Percentiles rank a stretch among this genome's conserved stretches.
phyloP scores from a whole-genome alignment of 768 basidiomycete genomes.

The Cystofilobasidium ferigula region DNA sequence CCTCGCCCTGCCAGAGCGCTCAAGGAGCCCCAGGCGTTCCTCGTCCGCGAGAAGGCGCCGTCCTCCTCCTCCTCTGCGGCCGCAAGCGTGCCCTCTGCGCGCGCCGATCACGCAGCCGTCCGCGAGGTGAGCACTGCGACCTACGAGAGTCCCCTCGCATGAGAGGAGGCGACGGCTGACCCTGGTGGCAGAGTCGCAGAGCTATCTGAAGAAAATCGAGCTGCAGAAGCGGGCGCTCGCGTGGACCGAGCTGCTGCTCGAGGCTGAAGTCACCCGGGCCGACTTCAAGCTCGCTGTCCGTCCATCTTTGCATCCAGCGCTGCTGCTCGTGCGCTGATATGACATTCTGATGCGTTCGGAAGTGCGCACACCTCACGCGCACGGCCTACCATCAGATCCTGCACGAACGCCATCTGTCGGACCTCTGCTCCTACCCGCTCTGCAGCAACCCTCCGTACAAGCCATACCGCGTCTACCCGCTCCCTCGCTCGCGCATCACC shows the following conservation, averaged over 20 bases:
- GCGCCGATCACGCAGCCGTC: constrained; percentile 1
- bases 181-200: neutral
- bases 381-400: constrained; percentile 18
- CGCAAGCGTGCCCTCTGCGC: neutral
- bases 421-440: constrained; percentile 15
- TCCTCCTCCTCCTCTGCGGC: neutral
- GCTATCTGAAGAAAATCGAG: constrained; percentile 5
- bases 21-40: constrained; percentile 7
- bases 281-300: constrained; percentile 19
- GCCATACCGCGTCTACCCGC: constrained; percentile 11
- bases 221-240: constrained; percentile 10
- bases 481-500: constrained; percentile 13
- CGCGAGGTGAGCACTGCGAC: neutral
- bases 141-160: neutral
- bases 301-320: neutral
- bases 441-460: constrained; percentile 7
- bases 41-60: neutral
- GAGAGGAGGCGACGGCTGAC: neutral
- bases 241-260: constrained; percentile 16
- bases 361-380: constrained; percentile 11
- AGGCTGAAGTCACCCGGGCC: constrained; percentile 3
- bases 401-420: constrained; percentile 22
- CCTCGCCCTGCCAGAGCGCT: neutral
- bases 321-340: neutral
- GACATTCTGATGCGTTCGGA: neutral